phyloP scores from a whole-genome alignment of 1,284 basidiomycete genomes.

The Malassezia pachydermatis region DNA sequence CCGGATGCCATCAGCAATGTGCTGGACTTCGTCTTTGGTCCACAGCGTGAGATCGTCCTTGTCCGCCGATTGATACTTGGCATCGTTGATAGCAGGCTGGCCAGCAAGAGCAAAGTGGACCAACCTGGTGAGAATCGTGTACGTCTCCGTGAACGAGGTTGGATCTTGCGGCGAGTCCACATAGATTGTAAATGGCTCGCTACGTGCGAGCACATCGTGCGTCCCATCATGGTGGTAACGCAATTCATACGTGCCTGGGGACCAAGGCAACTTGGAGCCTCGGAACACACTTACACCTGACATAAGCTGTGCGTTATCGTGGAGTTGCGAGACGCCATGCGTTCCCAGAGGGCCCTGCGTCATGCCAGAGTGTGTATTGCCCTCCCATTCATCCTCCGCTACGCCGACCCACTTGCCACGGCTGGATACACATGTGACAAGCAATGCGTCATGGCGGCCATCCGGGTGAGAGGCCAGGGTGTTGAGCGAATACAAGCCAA shows the following conservation, averaged over 20 bases:
- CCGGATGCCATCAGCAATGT: constrained; percentile 67
- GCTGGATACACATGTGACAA: constrained; percentile 66
- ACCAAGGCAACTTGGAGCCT: constrained; percentile 62
- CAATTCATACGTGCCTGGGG: constrained; percentile 75
- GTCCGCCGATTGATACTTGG: constrained; percentile 50
- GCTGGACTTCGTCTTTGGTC: constrained; percentile 74
- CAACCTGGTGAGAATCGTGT: constrained; percentile 56
- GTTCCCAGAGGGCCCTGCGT: constrained; percentile 21
- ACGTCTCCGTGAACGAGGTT: constrained; percentile 53
- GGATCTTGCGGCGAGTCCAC: constrained; percentile 60
- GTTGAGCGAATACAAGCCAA: constrained; percentile 64
- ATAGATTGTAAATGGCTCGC: constrained; percentile 75
- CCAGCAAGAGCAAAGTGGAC: constrained; percentile 64
- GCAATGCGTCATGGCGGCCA: constrained; percentile 16
- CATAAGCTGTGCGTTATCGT: constrained; percentile 1
- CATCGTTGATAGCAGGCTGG: background rate
- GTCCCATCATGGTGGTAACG: constrained; percentile 57
- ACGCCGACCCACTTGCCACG: constrained; percentile 87
- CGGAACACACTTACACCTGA: constrained; percentile 45
- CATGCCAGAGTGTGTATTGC: constrained; percentile 54
- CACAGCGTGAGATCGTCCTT: constrained; percentile 90
- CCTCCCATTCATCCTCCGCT: constrained; percentile 83
- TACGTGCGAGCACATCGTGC: constrained; percentile 81
- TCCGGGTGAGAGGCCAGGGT: constrained; percentile 9
- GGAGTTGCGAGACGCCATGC: background rate